Evolutionary conservation across 441 rosid species (phyloP), one percentile per base, ranked within the genome.

Genomic region (Adansonia madagascariensis): DNA sequence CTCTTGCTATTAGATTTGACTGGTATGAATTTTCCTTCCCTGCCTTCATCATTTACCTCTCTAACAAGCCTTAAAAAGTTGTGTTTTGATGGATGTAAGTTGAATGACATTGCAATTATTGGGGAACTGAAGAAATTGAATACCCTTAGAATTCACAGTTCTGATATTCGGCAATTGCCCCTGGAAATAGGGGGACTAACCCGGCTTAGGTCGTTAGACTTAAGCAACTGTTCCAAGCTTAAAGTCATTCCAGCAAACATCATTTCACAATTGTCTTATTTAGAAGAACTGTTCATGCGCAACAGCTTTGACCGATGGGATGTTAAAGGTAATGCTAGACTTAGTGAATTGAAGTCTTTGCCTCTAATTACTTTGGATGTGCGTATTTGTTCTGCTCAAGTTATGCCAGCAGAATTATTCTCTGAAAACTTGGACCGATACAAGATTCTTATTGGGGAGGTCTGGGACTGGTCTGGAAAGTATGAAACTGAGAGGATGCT

Each of bases 1-100:
- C 76, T 83, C 20, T 76, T 56, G 63, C 81, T 85, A 20, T 11
- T 89, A 44, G 81, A 79, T 27, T 31, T 89, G n/a, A 0, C 81
- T 1, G 6, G 4, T 1, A 6, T 79, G 70, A 7, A 50, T 53
- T 41, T 85, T 57, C 15, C 10, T 0, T 0, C 44, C 50, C 10
- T 85, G 31, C 89, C 87, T 9, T 44, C 73, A 1, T 84, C 88
- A 6, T 43, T 87, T n/a, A 5, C 11, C 12, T 46, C 2, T 35
- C 64, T 84, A 6, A 9, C 4, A 18, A 77, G 64, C 41, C 90
- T 85, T 39, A 69, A 9, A 67, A 84, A 84, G 10, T 76, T 85
- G 77, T 64, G 83, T 47, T 15, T 89, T 1, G 49, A 82, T 53
- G 0, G 0, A 0, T 81, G 82, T 6, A 2, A 0, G 1, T 17